Evolutionary conservation across 306 rosid genomes (phyloP).

Genomic region (Begonia peltatifolia): DNA sequence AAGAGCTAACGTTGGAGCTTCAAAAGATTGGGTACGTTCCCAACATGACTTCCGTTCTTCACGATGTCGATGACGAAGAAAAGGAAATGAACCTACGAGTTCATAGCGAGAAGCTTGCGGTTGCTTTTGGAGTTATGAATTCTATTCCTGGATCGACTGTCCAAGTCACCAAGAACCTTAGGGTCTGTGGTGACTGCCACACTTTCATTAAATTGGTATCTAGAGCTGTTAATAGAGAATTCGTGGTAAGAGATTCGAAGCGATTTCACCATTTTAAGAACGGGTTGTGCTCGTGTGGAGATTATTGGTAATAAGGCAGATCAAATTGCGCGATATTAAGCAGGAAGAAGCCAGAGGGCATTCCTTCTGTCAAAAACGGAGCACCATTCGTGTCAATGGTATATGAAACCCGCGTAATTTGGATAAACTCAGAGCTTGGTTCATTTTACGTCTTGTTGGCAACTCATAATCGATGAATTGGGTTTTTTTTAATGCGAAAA

Average conservation of each 20-base stretch:
- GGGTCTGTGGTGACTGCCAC: slow-evolving; percentile 71
- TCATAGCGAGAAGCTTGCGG: slow-evolving; percentile 80
- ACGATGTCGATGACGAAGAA: slow-evolving; percentile 72
- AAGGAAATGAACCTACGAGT: slow-evolving; percentile 56
- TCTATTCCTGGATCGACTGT: slow-evolving; percentile 46
- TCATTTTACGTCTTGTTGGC: too few relatives aligned
- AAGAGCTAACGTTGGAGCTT: slow-evolving; percentile 36
- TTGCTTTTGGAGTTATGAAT: slow-evolving; percentile 58
- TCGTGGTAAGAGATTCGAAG: slow-evolving; percentile 65
- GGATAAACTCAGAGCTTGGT: too few relatives aligned
- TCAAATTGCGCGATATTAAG: too few relatives aligned
- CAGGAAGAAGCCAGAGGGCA: too few relatives aligned
- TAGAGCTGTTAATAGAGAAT: slow-evolving; percentile 33
- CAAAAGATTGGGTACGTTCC: slow-evolving; percentile 52
- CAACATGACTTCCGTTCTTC: slow-evolving; percentile 46
- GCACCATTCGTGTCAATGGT: too few relatives aligned
- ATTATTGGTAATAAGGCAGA: slow-evolving; percentile 33
- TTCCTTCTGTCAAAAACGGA: too few relatives aligned
- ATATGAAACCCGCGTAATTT: too few relatives aligned
- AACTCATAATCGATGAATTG: too few relatives aligned
- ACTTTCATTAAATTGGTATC: slow-evolving; percentile 46
- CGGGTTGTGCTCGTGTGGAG: slow-evolving; percentile 60
- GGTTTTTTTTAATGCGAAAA: too few relatives aligned
- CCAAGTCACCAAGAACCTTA: slow-evolving; percentile 54
- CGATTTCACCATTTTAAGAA: slow-evolving; percentile 68